Percentiles rank a stretch among this genome's conserved stretches.
phyloP scores from a whole-genome alignment of 345 rosid genomes.

The Boechera retrofracta region DNA sequence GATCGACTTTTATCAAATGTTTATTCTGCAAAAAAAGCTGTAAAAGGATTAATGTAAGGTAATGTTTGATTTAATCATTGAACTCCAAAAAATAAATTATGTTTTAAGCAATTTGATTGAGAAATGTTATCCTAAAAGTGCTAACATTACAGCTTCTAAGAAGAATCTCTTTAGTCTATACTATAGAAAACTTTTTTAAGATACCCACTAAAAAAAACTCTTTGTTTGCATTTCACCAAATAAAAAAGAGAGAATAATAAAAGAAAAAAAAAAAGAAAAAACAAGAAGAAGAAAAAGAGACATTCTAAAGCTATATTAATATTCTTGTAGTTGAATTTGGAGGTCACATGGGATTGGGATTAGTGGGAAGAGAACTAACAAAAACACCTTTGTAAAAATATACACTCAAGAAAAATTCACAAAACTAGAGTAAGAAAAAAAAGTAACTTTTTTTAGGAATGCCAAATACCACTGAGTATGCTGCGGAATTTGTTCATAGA shows the following conservation, averaged over 20 bases:
- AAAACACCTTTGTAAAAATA: slow-evolving; percentile 46
- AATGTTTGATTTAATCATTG: not conserved
- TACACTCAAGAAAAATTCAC: slow-evolving; percentile 47
- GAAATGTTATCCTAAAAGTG: slow-evolving; percentile 24
- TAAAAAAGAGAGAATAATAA: slow-evolving; percentile 25
- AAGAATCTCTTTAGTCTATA: slow-evolving; percentile 36
- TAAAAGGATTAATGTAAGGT: not conserved
- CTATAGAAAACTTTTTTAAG: slow-evolving; percentile 11
- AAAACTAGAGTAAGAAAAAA: slow-evolving; percentile 24
- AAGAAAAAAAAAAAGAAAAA: not conserved
- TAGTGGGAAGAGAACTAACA: slow-evolving; percentile 46
- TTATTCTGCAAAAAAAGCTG: slow-evolving; percentile 8
- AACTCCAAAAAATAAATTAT: not conserved
- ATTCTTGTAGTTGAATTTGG: slow-evolving; percentile 41
- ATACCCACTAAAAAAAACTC: slow-evolving; percentile 33
- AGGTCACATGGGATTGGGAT: slow-evolving; percentile 41
- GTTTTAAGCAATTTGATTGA: slow-evolving; percentile 21
- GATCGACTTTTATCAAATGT: not conserved
- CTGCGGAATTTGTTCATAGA: slow-evolving; percentile 73
- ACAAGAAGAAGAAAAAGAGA: slow-evolving; percentile 8
- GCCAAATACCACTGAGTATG: slow-evolving; percentile 83
- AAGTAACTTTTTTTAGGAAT: slow-evolving; percentile 50
- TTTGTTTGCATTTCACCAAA: slow-evolving; percentile 42
- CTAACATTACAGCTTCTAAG: slow-evolving; percentile 42
- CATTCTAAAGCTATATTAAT: slow-evolving; percentile 43